Evolutionary conservation across 1,284 basidiomycete genomes (phyloP).

Genomic region (Trametes pubescens): DNA sequence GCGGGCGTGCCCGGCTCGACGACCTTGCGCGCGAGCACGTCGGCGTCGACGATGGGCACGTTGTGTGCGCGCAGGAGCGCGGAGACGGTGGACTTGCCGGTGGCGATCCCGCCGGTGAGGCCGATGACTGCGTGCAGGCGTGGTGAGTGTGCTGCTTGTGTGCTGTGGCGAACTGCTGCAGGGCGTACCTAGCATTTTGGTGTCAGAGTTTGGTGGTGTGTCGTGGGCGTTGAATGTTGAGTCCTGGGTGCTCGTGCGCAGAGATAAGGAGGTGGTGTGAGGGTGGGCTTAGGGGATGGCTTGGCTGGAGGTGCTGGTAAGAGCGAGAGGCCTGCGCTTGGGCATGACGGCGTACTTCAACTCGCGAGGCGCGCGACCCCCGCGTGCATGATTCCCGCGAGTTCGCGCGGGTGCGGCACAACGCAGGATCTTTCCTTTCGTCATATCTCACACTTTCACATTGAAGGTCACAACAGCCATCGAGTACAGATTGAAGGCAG

Average conservation of each 20-base stretch:
- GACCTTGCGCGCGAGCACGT: slow-evolving; percentile 88
- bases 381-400: slow-evolving; percentile 16
- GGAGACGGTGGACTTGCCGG: slow-evolving; percentile 95
- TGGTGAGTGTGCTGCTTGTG: slow-evolving; percentile 6
- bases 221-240: neutral
- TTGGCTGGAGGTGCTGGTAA: slow-evolving; percentile 9
- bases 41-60: slow-evolving; percentile 92
- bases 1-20: slow-evolving; percentile 87
- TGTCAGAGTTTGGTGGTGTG: neutral
- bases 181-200: slow-evolving; percentile 29
- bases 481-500: neutral
- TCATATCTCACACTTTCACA: neutral
- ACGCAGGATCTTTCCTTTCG: neutral
- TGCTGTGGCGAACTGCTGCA: neutral
- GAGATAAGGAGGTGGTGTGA: neutral
- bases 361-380: slow-evolving; percentile 10
- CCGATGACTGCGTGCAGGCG: slow-evolving; percentile 76
- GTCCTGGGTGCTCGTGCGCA: neutral
- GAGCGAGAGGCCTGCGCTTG: slow-evolving; percentile 11
- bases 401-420: neutral
- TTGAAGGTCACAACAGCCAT: no score
- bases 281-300: neutral
- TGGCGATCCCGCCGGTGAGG: slow-evolving; percentile 96
- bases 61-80: slow-evolving; percentile 68
- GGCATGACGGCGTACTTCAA: slow-evolving; percentile 19